These are phyloP conservation scores for Cercophora newfieldiana DNA, from an alignment of 495 filamentous ascomycete genomes.

Conservation along the genomic window DNA sequence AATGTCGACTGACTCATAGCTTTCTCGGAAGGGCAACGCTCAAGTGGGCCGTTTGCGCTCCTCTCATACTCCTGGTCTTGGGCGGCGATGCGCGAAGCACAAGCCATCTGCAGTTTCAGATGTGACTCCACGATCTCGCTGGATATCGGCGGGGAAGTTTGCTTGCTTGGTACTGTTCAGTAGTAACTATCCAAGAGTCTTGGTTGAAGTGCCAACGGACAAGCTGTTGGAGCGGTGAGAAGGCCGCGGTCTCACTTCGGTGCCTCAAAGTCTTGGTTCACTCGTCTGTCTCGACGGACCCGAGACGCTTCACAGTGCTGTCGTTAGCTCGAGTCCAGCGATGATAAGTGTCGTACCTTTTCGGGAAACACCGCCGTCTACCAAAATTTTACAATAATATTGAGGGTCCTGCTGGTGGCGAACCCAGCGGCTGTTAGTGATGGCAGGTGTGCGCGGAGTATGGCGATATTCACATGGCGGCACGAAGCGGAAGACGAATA, in stretches of 20 bases:
- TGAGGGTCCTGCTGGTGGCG: background rate
- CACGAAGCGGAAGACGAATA: background rate
- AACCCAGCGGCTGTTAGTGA: background rate
- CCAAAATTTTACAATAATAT: background rate
- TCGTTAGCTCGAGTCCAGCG: background rate
- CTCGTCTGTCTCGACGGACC: background rate
- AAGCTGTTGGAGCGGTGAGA: slow-evolving; percentile 4
- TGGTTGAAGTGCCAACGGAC: background rate
- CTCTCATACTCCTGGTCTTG: background rate
- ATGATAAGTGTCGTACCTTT: background rate
- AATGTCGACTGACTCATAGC: slow-evolving; percentile 10
- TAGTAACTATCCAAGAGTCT: background rate
- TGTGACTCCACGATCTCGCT: background rate
- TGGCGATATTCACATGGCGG: background rate
- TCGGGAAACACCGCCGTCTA: background rate
- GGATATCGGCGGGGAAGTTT: background rate
- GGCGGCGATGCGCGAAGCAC: background rate
- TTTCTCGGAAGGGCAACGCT: slow-evolving; percentile 6
- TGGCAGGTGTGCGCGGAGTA: background rate
- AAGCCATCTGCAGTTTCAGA: background rate
- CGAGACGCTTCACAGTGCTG: background rate
- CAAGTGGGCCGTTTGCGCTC: slow-evolving; percentile 11
- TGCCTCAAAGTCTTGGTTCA: background rate
- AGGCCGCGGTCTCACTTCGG: slow-evolving; percentile 4
- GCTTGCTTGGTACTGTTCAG: background rate